Base-by-base conservation (phyloP, 192 early-diverging fungal genomes). In the Phlyctochytrium planicorne region DNA sequence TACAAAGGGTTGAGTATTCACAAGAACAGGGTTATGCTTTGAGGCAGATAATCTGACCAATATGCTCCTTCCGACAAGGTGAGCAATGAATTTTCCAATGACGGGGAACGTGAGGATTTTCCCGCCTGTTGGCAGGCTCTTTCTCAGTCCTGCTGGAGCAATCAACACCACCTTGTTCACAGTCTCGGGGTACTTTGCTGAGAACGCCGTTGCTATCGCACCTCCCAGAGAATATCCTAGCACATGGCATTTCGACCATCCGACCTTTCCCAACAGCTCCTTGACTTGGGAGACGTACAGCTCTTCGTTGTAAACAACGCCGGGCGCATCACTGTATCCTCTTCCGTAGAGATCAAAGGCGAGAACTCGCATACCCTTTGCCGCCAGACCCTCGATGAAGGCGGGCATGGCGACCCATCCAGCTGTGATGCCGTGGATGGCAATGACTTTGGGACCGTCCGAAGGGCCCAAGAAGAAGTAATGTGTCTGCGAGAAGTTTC, bases 301-400 rank as follows among this genome's bases (percentile, higher is more conserved):
- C 0, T 57, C 40, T 23, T 79, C 73, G 52, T 75, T 63, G 55
- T 77, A 85, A 3, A 47, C 12, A 0, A 62, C 60, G 20, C 67
- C 66, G n/a, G 83, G 83, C 0, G 79, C 62, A 14, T 72, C 70
- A 25, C 75, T 73, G 47, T 79, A 83, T 0, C 83, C 83, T 30
- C 81, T 34, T 2, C 84, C 84, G 74, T 81, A 72, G n/a, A 81
- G 31, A 6, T 78, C 83, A 65, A 69, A 83, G n/a, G 74, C 57
- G 3, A 85, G 64, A 3, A 85, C 77, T 29, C 72, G 70, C 25
- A 72, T 67, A 4, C 74, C 77, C 31, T 75, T 70, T 30, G 63
- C 65, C 2, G 70, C 81, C 68, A 81, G 37, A 16, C 50, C 52
- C 34, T 62, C 65, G 32, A 69, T 40, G 25, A 74, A 31, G 0